Base-by-base conservation (phyloP, 192 early-diverging fungal genomes). In the Coemansia sp. region DNA sequence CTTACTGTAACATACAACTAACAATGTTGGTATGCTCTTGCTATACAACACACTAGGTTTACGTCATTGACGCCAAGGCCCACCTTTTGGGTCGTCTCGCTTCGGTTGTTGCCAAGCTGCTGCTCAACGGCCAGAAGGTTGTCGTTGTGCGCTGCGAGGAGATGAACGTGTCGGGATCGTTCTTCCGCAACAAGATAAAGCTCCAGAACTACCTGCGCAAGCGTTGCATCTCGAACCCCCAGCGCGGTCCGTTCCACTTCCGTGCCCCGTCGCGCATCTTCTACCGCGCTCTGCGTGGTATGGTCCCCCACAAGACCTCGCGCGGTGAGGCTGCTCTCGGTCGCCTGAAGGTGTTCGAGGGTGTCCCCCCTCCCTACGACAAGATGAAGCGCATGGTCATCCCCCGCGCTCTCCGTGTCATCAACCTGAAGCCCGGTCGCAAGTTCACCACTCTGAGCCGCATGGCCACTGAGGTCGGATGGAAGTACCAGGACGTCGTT, bases 161-260 rank as follows among this genome's bases (percentile, higher is more conserved):
- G 82, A 88, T 99, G 84, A 97, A 98, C 85, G 93, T 99, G 64
- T 90, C 94, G 73, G 97, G 97, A 71, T 88, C 92, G 70, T 98
- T 95, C 92, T 98, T 97, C 92, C 89, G 97, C 78, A 98, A 98
- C 95, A 99, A 99, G 92, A 87, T 99, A 78, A 94, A 91, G 88
- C 94, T 94, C 88, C 91, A 95, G 80, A 87, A 87, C 80, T 98
- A 93, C 90, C 89, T 99, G 84, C 90, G 91, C 89, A 99, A 99
- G 93, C 94, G 94, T 78, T 93, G 91, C 86, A 75, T 95, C 84
- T 90, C 96, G 84, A 99, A 99, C 90, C 96, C 96, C 70, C 85
- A 84, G 67, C 93, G 93, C 80, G 97, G 97, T 84, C 87, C 96
- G 47, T 98, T 97, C 95, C 97, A 98, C 86, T 97, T 97, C 92